phyloP scores from a whole-genome alignment of 352 stramenopile species.

The Phytophthora citricola region DNA sequence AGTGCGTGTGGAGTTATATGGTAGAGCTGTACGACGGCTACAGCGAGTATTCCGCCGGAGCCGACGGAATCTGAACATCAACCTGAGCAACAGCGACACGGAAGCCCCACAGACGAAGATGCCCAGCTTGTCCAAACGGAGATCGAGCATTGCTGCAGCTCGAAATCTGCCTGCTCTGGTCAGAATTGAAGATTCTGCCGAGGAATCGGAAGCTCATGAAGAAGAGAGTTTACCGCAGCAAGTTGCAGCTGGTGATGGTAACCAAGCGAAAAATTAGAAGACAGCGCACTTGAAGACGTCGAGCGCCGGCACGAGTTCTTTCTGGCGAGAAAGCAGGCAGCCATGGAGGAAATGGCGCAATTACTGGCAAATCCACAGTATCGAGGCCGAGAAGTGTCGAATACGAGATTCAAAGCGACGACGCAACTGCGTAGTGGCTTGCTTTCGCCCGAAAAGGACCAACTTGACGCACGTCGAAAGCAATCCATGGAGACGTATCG shows the following conservation, averaged over 20 bases:
- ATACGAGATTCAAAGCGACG: slow-evolving; percentile 5
- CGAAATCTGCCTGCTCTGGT: slow-evolving; percentile 21
- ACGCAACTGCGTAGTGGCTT: slow-evolving; percentile 46
- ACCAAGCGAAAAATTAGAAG: slow-evolving; percentile 13
- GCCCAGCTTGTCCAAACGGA: slow-evolving; percentile 27
- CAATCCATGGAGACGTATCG: slow-evolving; percentile 70
- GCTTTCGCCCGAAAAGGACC: slow-evolving; percentile 52
- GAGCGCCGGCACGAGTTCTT: slow-evolving; percentile 30
- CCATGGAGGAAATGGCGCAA: slow-evolving; percentile 33
- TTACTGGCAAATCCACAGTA: slow-evolving; percentile 35
- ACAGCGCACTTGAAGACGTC: slow-evolving; percentile 10
- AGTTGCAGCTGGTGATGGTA: slow-evolving; percentile 5
- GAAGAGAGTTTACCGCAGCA: slow-evolving; percentile 17
- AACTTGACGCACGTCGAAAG: slow-evolving; percentile 58
- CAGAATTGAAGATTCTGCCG: slow-evolving; percentile 20
- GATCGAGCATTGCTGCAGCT: slow-evolving; percentile 13
- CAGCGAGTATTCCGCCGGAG: slow-evolving; percentile 71
- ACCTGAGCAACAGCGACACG: slow-evolving; percentile 6
- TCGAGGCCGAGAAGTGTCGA: slow-evolving; percentile 17
- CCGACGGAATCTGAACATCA: slow-evolving; percentile 23
- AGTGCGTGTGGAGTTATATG: slow-evolving; percentile 67
- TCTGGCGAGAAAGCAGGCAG: slow-evolving; percentile 28
- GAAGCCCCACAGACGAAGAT: slow-evolving; percentile 22
- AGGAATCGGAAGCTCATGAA: slow-evolving; percentile 8
- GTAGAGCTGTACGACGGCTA: slow-evolving; percentile 59